Conservation (phyloP, 768 basidiomycete genomes). For the Lenzites betulinus region DNA sequence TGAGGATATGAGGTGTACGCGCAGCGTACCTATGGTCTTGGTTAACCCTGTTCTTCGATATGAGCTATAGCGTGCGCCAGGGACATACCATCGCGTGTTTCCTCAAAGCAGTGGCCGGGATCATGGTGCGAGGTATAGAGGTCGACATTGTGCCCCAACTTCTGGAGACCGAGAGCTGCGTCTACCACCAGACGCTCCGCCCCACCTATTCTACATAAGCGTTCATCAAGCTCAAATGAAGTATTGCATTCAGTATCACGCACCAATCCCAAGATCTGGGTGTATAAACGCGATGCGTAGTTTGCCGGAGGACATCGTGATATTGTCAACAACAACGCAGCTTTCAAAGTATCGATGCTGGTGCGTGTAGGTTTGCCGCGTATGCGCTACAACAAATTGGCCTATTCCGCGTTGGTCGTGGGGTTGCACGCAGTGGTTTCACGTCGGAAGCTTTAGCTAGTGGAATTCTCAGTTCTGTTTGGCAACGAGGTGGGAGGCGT, state of each 20-base stretch:
- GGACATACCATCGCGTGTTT: constrained; percentile 84
- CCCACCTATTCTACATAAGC: constrained; percentile 59
- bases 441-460: too few relatives aligned
- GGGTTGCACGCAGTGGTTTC: too few relatives aligned
- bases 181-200: constrained; percentile 96
- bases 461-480: too few relatives aligned
- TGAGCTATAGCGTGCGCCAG: not conserved
- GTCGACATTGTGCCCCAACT: constrained; percentile 80
- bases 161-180: constrained; percentile 86
- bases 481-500: too few relatives aligned
- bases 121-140: constrained; percentile 96
- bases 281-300: constrained; percentile 83
- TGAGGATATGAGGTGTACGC: constrained; percentile 68
- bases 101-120: constrained; percentile 84
- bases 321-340: too few relatives aligned
- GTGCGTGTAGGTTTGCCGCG: too few relatives aligned
- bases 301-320: constrained; percentile 5
- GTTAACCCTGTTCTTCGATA: not conserved
- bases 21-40: constrained; percentile 64
- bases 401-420: too few relatives aligned
- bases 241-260: not conserved
- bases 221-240: not conserved
- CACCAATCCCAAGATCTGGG: constrained; percentile 94
- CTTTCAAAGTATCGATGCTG: too few relatives aligned
- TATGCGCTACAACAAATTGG: too few relatives aligned